Base-by-base conservation (phyloP, 768 basidiomycete species). In the Rhodosporidiobolus sp. region DNA sequence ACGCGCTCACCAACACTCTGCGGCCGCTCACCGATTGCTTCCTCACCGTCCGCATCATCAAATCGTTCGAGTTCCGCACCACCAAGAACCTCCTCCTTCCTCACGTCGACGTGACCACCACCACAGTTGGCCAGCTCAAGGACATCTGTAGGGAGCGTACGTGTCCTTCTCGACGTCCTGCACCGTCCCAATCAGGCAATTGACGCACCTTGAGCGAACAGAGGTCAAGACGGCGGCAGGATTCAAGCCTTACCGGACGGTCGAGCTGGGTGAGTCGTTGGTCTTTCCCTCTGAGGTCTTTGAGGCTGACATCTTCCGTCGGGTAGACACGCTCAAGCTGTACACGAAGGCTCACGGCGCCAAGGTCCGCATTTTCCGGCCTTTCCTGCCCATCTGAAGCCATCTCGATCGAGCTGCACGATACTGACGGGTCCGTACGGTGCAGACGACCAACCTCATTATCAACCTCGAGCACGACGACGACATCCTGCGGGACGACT, bases 311-410 rank as follows among this genome's bases (percentile, higher is more conserved):
- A 22, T 26, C 10, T 34, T 30, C 0, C 7, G 14, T 7, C 46
- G 6, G 59, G 24, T 66, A 96, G 94, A 99, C 81, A 94, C 94
- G 19, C 77, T 98, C 69, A 99, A 99, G 80, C 82, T 97, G 26
- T 99, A 99, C 80, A 91, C 92, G 8, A 88, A 88, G 79, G 96
- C 95, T 4, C 95, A 98, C 79, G 94, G 94, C 19, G 86, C 92
- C 65, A 99, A 99, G 86, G 95, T 90, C 63, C 28, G 81, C 66
- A n/a, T n/a, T 45, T 38, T 22, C 43, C n/a, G 26, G 43, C 46
- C 28, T 49, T 49, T 30, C 34, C 57, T 61, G 35, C 62, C 57
- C 49, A 68, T 61, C 52, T 48, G 24, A 26, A 46, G 12, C 12
- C 24, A 53, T 7, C 4, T 9, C 7, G 6, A 53, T 45, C 38